Percentiles rank a stretch among this genome's conserved stretches.
Conservation (phyloP, 176 grass and related monocot species). For the Ensete ventricosum region DNA sequence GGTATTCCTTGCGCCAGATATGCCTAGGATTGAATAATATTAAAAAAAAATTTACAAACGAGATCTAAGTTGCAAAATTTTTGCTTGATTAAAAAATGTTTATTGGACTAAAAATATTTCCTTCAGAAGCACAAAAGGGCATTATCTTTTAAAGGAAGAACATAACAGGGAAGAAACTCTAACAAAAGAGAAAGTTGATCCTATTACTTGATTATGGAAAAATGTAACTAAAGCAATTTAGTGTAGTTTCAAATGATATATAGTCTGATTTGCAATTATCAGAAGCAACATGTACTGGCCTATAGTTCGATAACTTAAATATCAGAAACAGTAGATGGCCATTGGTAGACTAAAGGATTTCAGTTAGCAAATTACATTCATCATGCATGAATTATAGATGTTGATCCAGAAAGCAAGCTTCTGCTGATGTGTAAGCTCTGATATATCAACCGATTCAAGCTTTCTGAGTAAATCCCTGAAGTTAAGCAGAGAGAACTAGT, state of each 20-base stretch:
- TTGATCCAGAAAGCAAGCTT: slow-evolving; percentile 99
- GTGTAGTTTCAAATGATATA: no score
- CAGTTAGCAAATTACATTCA: slow-evolving; percentile 61
- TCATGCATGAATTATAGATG: slow-evolving; percentile 93
- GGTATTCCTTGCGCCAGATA: slow-evolving; percentile 96
- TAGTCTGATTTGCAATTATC: no score
- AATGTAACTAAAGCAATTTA: no score
- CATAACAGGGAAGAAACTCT: no score
- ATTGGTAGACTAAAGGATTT: background rate
- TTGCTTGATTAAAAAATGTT: background rate
- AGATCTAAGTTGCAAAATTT: slow-evolving; percentile 7
- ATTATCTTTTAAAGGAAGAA: no score
- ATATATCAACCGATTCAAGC: slow-evolving; percentile 46
- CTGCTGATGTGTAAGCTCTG: slow-evolving; percentile 68
- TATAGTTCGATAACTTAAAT: no score
- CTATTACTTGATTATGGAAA: no score
- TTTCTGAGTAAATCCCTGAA: slow-evolving; percentile 60
- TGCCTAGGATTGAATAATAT: slow-evolving; percentile 50
- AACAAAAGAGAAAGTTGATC: no score
- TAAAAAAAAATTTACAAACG: background rate
- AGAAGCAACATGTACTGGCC: no score
- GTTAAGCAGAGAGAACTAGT: background rate
- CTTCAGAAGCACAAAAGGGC: no score
- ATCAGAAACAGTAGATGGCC: no score
- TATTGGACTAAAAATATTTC: background rate